A percentile compares a stretch with the other conserved stretches of the same genome.
These are phyloP conservation scores for Leptographium radiaticola DNA, from an alignment of 2,329 filamentous ascomycete species.

Conservation along the genomic window DNA sequence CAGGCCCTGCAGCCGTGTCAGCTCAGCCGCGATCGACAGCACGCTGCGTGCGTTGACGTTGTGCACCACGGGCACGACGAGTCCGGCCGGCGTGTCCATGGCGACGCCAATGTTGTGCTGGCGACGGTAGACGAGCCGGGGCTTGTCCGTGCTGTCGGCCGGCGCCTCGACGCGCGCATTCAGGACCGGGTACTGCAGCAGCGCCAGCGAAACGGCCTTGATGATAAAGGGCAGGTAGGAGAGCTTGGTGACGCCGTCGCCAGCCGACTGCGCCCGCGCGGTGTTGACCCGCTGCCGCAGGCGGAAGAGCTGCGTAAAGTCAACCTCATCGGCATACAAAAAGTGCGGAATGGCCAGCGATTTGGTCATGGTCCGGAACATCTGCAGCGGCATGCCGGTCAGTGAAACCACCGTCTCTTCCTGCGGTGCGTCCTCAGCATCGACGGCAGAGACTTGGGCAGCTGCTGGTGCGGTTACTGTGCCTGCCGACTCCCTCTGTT, in stretches of 20 bases:
- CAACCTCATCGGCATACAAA: slow-evolving; percentile 81
- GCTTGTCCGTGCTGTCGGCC: slow-evolving; percentile 38
- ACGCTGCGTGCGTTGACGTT: slow-evolving; percentile 70
- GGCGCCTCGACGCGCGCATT: slow-evolving; percentile 67
- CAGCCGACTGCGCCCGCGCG: slow-evolving; percentile 25
- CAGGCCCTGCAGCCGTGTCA: slow-evolving; percentile 58
- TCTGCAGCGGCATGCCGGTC: slow-evolving; percentile 70
- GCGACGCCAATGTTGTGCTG: slow-evolving; percentile 93
- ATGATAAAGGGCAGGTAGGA: slow-evolving; percentile 91
- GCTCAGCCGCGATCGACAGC: slow-evolving; percentile 62
- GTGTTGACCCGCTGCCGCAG: slow-evolving; percentile 66
- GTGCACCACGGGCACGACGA: slow-evolving; percentile 84
- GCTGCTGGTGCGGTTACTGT: slow-evolving; percentile 6
- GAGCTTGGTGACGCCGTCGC: slow-evolving; percentile 37
- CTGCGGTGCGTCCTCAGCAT: slow-evolving; percentile 31
- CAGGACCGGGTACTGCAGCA: slow-evolving; percentile 71
- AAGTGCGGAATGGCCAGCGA: slow-evolving; percentile 90
- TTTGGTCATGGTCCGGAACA: slow-evolving; percentile 97
- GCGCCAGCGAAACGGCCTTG: slow-evolving; percentile 80
- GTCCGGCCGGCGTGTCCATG: slow-evolving; percentile 80
- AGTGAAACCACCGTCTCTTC: slow-evolving; percentile 57
- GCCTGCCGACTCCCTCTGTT: slow-evolving; percentile 28
- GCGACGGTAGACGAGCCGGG: slow-evolving; percentile 62
- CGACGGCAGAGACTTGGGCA: slow-evolving; percentile 14
- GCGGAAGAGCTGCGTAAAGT: slow-evolving; percentile 61